Evolutionary conservation across 495 filamentous ascomycete genomes (phyloP).

Genomic region (Hypoxylon fragiforme): DNA sequence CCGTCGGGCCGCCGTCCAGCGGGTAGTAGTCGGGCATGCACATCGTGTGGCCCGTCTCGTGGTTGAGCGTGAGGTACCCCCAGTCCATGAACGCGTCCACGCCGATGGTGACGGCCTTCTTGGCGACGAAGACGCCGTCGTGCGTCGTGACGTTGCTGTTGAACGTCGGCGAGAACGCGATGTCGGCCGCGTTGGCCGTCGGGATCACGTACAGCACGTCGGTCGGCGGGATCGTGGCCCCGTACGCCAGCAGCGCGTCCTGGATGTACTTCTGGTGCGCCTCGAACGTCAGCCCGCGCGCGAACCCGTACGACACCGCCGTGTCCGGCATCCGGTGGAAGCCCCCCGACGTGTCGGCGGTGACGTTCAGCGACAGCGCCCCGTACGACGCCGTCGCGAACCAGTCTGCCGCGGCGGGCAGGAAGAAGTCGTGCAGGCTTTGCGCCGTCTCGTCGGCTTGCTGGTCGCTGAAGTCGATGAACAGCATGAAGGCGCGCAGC

Average conservation of each 20-base stretch:
- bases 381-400: slow-evolving; percentile 37
- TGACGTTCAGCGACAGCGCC: slow-evolving; percentile 29
- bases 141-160: slow-evolving; percentile 36
- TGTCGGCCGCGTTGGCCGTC: slow-evolving; percentile 26
- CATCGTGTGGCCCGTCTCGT: slow-evolving; percentile 42
- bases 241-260: slow-evolving; percentile 36
- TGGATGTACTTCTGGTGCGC: slow-evolving; percentile 35
- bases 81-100: slow-evolving; percentile 33
- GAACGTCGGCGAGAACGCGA: slow-evolving; percentile 37
- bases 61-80: slow-evolving; percentile 37
- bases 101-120: slow-evolving; percentile 36
- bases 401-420: slow-evolving; percentile 38
- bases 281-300: slow-evolving; percentile 32
- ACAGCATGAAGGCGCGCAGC: slow-evolving; percentile 40
- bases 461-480: slow-evolving; percentile 38
- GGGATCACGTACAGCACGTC: slow-evolving; percentile 42
- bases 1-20: slow-evolving; percentile 30
- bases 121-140: slow-evolving; percentile 27
- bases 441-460: slow-evolving; percentile 28
- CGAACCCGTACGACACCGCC: slow-evolving; percentile 31
- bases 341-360: slow-evolving; percentile 34
- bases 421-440: slow-evolving; percentile 35
- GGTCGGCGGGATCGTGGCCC: slow-evolving; percentile 16
- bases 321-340: slow-evolving; percentile 38
- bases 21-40: slow-evolving; percentile 42